phyloP scores from a whole-genome alignment of 164 flowering plant species.

The Berberis vulgaris region DNA sequence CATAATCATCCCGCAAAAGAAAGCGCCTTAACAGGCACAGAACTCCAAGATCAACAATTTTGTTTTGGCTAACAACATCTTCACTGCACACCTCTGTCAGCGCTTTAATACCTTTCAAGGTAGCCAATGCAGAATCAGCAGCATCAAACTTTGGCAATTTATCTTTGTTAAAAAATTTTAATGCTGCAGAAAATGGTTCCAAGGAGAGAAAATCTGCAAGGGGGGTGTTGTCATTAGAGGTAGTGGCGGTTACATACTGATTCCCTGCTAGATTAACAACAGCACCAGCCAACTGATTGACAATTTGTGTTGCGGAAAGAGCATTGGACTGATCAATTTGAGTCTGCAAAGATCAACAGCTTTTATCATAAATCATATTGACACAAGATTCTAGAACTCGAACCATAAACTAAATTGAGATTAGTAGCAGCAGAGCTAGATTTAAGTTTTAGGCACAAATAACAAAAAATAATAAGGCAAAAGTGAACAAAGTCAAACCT shows the following conservation, averaged over 20 bases:
- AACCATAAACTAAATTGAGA: too few species aligned
- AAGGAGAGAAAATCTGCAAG: conserved; percentile 66
- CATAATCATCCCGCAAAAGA: conserved; percentile 83
- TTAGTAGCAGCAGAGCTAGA: too few species aligned
- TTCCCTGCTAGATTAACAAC: conserved; percentile 70
- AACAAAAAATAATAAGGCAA: not conserved
- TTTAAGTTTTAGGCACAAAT: too few species aligned
- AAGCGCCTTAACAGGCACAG: conserved; percentile 74
- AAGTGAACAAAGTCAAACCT: conserved; percentile 34
- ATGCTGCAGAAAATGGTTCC: conserved; percentile 67
- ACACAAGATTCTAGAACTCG: not conserved
- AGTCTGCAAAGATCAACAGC: conserved; percentile 50
- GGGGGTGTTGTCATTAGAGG: conserved; percentile 42
- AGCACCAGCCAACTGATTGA: conserved; percentile 56
- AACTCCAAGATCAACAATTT: conserved; percentile 61
- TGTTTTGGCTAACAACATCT: conserved; percentile 49
- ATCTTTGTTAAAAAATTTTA: conserved; percentile 55
- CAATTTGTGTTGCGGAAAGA: conserved; percentile 44
- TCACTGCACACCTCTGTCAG: conserved; percentile 68
- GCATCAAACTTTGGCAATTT: conserved; percentile 54
- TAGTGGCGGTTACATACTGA: conserved; percentile 31
- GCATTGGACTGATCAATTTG: conserved; percentile 73
- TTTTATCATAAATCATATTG: not conserved
- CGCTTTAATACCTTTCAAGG: conserved; percentile 83
- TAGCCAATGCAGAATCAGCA: conserved; percentile 85